phyloP scores from a whole-genome alignment of 805 yeast species.

The Yarrowia osloensis region DNA sequence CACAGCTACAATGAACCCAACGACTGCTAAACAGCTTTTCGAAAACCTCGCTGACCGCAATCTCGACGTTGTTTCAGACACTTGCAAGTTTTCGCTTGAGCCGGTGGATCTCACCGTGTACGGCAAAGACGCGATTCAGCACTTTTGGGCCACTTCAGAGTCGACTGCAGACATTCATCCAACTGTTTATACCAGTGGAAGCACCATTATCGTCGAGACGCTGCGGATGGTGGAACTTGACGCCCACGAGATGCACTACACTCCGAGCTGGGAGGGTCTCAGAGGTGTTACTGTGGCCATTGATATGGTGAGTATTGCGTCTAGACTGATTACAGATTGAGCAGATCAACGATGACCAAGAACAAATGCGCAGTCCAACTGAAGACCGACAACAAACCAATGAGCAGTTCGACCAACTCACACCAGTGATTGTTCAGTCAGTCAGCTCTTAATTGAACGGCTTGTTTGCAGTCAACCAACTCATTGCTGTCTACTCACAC shows the following conservation, averaged over 20 bases:
- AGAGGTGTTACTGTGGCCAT: not conserved
- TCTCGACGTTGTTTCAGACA: not conserved
- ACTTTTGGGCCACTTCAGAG: constrained; percentile 6
- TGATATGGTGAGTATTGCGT: constrained; percentile 15
- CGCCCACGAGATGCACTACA: not conserved
- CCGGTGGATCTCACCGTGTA: not conserved
- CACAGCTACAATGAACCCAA: not conserved
- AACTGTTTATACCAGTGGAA: not conserved
- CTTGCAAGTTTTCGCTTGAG: not conserved
- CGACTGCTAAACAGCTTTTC: not conserved
- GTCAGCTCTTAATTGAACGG: no score
- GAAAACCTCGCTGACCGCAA: not conserved
- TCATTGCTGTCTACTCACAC: not conserved
- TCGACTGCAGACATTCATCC: not conserved
- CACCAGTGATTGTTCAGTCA: no score
- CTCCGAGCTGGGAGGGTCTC: not conserved
- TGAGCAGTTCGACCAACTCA: no score
- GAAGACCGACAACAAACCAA: no score
- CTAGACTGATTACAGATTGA: no score
- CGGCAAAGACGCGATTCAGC: not conserved
- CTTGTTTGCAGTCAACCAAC: not conserved
- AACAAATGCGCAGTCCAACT: no score
- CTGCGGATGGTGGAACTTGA: not conserved
- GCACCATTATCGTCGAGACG: not conserved
- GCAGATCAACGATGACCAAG: no score